Base-by-base conservation (phyloP, 2,329 filamentous ascomycete species). In the Aschersonia sp. region DNA sequence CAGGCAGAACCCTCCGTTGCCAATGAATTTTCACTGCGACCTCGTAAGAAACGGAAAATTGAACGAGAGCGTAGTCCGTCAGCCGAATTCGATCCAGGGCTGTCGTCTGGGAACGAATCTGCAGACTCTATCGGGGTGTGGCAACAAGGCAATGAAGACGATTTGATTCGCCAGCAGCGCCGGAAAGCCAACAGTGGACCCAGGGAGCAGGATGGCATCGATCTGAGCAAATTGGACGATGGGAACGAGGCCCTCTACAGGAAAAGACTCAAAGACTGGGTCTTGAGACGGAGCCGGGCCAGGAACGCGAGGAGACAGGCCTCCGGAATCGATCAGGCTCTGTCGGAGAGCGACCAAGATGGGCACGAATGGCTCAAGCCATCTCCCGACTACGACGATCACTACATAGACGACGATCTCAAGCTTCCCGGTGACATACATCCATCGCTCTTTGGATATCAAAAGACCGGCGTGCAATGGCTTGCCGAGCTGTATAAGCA, bases 391-490 rank as follows among this genome's bases (percentile, higher is more conserved):
- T 77, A 84, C 39, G 72, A 84, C 0, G 89, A 95, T 61, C 76
- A 86, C 45, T 66, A 74, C 5, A 79, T 95, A 45, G 81, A 84
- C 46, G 83, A 85, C 40, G 83, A 78, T 4, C 78, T 94, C 48
- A 84, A 77, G 46, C 72, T 98, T 5, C 92, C 92, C 1, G 92
- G 92, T 2, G 92, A 98, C 56, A 90, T 98, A 6, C 89, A 85
- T 54, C 87, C 88, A 0, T 87, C 87, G 2, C 69, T 98, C 0
- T 98, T 97, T 57, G 87, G 94, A 52, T 98, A 98, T 55, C 92
- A 98, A 58, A 95, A 95, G 63, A 95, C 88, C 0, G 89, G 90
- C 4, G 88, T 98, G 4, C 85, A 95, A 59, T 98, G 92, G 92
- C 74, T 98, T 6, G 88, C 87, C 62, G 90, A 98, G 62, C 70